Conservation (phyloP, 129 eudicot species). For the Lactuca sativa region DNA sequence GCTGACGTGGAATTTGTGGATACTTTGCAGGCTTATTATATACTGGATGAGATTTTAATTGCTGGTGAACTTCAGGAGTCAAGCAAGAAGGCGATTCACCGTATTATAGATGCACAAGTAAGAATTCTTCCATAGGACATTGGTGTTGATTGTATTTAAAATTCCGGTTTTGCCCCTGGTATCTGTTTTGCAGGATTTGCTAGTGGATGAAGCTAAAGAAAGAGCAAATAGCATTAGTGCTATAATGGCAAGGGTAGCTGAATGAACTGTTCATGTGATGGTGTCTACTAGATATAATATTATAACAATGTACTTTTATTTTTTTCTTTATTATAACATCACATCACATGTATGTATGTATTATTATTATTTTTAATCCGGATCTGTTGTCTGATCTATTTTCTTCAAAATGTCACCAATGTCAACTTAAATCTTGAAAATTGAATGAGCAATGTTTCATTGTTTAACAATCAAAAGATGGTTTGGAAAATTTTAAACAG, state of each 20-base stretch:
- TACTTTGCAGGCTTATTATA: slow-evolving; percentile 68
- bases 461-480: too few species aligned
- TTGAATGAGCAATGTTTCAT: too few species aligned
- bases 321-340: too few species aligned
- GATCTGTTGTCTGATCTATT: too few species aligned
- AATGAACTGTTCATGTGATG: slow-evolving; percentile 23
- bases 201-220: slow-evolving; percentile 87
- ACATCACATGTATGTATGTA: too few species aligned
- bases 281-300: neutral
- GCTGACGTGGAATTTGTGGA: neutral
- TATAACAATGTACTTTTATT: neutral
- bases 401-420: too few species aligned
- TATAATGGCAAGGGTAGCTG: slow-evolving; percentile 73
- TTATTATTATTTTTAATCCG: too few species aligned
- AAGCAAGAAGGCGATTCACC: slow-evolving; percentile 83
- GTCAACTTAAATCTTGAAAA: too few species aligned
- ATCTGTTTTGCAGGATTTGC: slow-evolving; percentile 54
- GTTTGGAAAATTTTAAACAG: too few species aligned
- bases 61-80: slow-evolving; percentile 98
- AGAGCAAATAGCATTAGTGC: slow-evolving; percentile 60
- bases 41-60: slow-evolving; percentile 78
- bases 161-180: neutral
- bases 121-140: neutral
- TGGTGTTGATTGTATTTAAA: neutral
- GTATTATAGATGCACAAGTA: slow-evolving; percentile 78